Conservation (phyloP, 1,284 basidiomycete species). For the Rugiboletus extremiorientalis region DNA sequence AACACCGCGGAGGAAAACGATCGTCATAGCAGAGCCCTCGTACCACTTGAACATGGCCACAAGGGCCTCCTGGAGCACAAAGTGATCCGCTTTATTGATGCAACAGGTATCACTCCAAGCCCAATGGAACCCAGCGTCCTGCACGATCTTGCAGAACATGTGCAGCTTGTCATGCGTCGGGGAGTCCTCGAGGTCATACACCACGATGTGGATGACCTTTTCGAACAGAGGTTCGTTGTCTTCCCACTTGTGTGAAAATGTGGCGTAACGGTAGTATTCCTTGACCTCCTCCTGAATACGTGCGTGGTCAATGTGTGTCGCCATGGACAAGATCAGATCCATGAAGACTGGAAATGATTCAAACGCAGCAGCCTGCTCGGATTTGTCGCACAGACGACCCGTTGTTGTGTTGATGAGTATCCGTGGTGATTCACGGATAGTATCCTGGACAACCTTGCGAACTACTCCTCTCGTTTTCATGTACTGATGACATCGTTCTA, state of each 20-base stretch:
- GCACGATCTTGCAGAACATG: neutral
- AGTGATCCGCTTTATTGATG: neutral
- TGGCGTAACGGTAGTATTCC: neutral
- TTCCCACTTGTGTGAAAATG: constrained; percentile 4
- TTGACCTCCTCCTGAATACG: neutral
- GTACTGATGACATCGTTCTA: neutral
- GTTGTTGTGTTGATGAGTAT: constrained; percentile 2
- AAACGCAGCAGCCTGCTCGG: neutral
- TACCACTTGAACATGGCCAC: constrained; percentile 8
- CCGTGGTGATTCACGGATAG: neutral
- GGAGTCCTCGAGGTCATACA: neutral
- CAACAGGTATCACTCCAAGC: neutral
- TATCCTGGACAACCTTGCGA: neutral
- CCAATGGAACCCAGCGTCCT: neutral
- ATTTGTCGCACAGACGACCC: neutral
- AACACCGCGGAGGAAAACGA: neutral
- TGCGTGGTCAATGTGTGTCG: neutral
- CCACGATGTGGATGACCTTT: neutral
- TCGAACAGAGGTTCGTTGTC: neutral
- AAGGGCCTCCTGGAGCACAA: neutral
- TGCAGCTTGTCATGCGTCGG: neutral
- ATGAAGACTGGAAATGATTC: neutral
- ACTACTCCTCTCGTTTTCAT: neutral
- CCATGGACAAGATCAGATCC: neutral
- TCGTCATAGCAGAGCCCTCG: neutral